Evolutionary conservation across 1,139 yeast genomes (phyloP).

Genomic region (Geotrichum aggregatum): DNA sequence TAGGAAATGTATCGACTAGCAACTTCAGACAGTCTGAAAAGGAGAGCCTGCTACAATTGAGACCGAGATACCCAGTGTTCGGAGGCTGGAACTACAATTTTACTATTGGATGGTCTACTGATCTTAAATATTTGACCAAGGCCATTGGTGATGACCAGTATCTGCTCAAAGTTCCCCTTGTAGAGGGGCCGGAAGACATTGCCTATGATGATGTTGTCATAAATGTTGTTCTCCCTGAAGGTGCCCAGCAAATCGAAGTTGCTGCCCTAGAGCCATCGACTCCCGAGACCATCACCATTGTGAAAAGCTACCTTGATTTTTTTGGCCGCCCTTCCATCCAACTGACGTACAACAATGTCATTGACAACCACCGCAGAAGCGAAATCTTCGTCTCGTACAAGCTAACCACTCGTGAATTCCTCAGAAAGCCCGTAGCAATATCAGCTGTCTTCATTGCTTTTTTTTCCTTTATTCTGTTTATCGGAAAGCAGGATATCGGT

Average conservation of each 20-base stretch:
- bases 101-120: conserved; percentile 86
- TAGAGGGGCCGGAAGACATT: conserved; percentile 68
- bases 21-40: conserved; percentile 38
- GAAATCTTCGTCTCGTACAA: conserved; percentile 60
- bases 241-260: conserved; percentile 50
- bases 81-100: conserved; percentile 97
- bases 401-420: conserved; percentile 51
- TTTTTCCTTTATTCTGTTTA: conserved; percentile 53
- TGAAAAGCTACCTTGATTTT: conserved; percentile 60
- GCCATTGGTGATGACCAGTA: conserved; percentile 49
- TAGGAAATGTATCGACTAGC: conserved; percentile 91
- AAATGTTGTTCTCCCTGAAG: conserved; percentile 80
- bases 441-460: conserved; percentile 62
- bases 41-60: conserved; percentile 50
- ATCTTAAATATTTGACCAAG: conserved; percentile 49
- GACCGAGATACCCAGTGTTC: conserved; percentile 87
- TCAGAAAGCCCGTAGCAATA: conserved; percentile 63
- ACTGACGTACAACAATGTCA: conserved; percentile 55
- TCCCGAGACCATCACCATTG: conserved; percentile 42
- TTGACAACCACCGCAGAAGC: conserved; percentile 63
- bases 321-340: conserved; percentile 79
- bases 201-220: conserved; percentile 58
- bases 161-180: conserved; percentile 62
- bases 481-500: conserved; percentile 43
- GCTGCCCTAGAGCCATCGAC: conserved; percentile 31